Conservation (phyloP, 805 yeast genomes). For the Saturnispora dispora region DNA sequence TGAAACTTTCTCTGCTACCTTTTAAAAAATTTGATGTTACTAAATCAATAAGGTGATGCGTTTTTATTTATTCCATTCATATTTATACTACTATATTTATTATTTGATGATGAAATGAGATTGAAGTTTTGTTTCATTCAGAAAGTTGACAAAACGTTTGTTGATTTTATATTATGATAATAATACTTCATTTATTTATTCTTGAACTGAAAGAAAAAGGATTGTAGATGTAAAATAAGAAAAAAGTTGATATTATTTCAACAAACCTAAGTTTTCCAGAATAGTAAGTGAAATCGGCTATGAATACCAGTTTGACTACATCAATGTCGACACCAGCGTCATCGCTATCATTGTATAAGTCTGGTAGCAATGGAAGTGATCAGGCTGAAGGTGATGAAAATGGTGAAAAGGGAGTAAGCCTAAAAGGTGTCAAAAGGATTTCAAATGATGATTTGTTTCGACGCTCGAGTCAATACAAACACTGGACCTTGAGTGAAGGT, state of each 20-base stretch:
- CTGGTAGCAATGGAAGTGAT: background rate
- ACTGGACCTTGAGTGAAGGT: constrained; percentile 74
- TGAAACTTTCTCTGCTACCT: constrained; percentile 87
- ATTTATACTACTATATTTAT: constrained; percentile 14
- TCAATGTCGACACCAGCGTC: background rate
- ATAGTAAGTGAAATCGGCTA: background rate
- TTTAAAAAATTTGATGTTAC: constrained; percentile 28
- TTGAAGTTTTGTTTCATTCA: constrained; percentile 7
- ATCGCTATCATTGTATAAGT: background rate
- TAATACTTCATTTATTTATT: background rate
- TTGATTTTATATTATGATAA: background rate
- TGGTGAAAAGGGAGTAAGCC: background rate
- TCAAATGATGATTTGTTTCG: constrained; percentile 84
- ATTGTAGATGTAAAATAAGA: background rate
- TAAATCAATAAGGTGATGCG: background rate
- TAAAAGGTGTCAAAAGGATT: constrained; percentile 17
- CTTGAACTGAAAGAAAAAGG: background rate
- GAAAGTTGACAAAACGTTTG: background rate
- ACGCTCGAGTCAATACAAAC: constrained; percentile 70
- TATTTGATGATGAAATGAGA: constrained; percentile 18
- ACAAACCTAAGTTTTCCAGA: background rate
- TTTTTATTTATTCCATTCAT: constrained; percentile 13
- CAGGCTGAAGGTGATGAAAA: background rate
- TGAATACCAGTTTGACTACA: background rate
- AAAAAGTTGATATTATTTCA: background rate